Conservation (phyloP, 257 asterid species). For the Mitragyna speciosa region DNA sequence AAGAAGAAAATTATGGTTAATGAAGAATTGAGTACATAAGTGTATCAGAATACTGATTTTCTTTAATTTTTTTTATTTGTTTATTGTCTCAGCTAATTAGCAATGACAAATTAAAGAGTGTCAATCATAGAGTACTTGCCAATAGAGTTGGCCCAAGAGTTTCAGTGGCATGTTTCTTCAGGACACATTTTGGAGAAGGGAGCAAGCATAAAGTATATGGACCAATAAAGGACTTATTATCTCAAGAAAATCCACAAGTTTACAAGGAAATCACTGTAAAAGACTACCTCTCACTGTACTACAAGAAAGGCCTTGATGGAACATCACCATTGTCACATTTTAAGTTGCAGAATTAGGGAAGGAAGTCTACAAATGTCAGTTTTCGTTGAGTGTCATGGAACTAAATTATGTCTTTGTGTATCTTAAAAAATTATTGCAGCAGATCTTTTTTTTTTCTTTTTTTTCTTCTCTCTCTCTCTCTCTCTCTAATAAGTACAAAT, state of each 20-base stretch:
- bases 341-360: conserved; percentile 21
- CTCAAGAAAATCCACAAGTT: conserved; percentile 44
- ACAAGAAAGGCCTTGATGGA: conserved; percentile 36
- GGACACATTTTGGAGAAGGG: conserved; percentile 18
- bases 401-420: no score
- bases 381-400: no score
- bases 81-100: conserved; percentile 37
- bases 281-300: conserved; percentile 34
- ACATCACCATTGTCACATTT: conserved; percentile 35
- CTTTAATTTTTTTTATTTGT: background rate
- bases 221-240: conserved; percentile 48
- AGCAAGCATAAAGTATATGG: conserved; percentile 26
- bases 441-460: no score
- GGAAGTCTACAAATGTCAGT: background rate
- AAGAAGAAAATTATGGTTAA: background rate
- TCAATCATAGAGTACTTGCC: conserved; percentile 41
- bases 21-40: background rate
- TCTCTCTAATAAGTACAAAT: no score
- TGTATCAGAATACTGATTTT: background rate
- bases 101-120: conserved; percentile 44
- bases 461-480: no score
- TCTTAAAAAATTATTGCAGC: no score
- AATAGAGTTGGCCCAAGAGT: conserved; percentile 45
- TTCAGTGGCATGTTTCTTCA: conserved; percentile 48
- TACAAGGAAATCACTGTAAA: conserved; percentile 33